Percentiles rank a stretch among this genome's conserved stretches.
Conservation (phyloP, 371 early-diverging fungal species). For the Chytridium lagenaria region DNA sequence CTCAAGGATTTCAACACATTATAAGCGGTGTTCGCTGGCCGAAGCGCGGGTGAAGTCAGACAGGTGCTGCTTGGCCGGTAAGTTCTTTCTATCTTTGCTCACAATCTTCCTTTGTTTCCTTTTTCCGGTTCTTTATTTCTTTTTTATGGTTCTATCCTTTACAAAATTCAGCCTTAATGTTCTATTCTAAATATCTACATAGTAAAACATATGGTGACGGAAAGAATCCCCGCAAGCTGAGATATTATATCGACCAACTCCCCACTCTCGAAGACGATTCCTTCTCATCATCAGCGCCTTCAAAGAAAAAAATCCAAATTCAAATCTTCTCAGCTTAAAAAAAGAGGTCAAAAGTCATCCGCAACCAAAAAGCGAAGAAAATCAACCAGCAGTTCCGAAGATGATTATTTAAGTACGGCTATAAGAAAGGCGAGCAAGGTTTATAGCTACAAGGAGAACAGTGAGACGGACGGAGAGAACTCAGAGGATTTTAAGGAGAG, state of each 20-base stretch:
- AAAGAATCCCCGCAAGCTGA: background rate
- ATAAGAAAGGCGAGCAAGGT: background rate
- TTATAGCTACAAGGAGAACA: background rate
- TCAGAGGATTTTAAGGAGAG: background rate
- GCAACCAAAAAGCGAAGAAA: background rate
- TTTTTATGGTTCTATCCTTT: background rate
- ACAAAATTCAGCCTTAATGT: background rate
- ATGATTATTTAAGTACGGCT: background rate
- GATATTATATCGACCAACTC: slow-evolving; percentile 9
- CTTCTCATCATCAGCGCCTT: background rate
- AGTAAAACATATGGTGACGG: background rate
- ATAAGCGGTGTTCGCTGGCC: slow-evolving; percentile 59
- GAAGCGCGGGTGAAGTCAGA: background rate
- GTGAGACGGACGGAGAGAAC: background rate
- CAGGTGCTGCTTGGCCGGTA: background rate
- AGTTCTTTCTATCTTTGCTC: background rate
- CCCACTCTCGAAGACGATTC: slow-evolving; percentile 3
- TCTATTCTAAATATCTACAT: no score
- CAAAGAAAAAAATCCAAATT: background rate
- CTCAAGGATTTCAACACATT: slow-evolving; percentile 85
- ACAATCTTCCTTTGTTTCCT: no score
- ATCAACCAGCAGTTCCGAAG: background rate
- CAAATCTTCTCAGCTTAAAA: background rate
- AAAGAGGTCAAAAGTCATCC: background rate
- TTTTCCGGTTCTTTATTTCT: background rate